phyloP scores from a whole-genome alignment of 306 rosid species.

The Senna tora region DNA sequence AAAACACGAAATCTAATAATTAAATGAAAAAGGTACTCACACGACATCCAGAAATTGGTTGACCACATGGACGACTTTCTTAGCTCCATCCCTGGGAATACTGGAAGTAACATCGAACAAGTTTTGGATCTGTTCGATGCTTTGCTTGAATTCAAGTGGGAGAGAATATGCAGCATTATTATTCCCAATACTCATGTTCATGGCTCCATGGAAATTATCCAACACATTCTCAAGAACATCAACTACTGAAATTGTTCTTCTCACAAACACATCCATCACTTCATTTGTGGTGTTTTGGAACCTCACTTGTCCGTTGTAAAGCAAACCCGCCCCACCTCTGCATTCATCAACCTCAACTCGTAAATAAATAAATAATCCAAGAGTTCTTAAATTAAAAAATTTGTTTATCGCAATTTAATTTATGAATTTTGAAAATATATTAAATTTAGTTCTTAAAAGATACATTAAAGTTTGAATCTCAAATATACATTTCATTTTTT shows the following conservation, averaged over 20 bases:
- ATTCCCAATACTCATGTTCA: slow-evolving; percentile 11
- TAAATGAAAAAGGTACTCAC: no score
- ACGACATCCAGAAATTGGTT: background rate
- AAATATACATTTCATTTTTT: no score
- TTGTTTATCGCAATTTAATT: no score
- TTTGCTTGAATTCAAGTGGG: slow-evolving; percentile 21
- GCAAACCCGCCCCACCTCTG: slow-evolving; percentile 19
- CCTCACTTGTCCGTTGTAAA: slow-evolving; percentile 31
- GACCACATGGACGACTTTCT: background rate
- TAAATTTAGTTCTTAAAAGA: no score
- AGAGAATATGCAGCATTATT: slow-evolving; percentile 19
- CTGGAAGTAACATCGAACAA: background rate
- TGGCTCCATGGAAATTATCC: slow-evolving; percentile 20
- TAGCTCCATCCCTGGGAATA: background rate
- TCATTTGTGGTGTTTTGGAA: background rate
- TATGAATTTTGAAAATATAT: no score
- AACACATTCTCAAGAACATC: background rate
- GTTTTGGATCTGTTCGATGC: background rate
- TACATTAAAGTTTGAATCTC: no score
- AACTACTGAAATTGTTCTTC: slow-evolving; percentile 4
- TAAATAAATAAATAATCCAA: no score
- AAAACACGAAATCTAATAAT: no score
- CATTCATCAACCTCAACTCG: no score
- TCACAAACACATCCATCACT: background rate
- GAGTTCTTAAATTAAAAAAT: no score